Conservation (phyloP, 768 basidiomycete genomes). For the Cystofilobasidium ferigula region DNA sequence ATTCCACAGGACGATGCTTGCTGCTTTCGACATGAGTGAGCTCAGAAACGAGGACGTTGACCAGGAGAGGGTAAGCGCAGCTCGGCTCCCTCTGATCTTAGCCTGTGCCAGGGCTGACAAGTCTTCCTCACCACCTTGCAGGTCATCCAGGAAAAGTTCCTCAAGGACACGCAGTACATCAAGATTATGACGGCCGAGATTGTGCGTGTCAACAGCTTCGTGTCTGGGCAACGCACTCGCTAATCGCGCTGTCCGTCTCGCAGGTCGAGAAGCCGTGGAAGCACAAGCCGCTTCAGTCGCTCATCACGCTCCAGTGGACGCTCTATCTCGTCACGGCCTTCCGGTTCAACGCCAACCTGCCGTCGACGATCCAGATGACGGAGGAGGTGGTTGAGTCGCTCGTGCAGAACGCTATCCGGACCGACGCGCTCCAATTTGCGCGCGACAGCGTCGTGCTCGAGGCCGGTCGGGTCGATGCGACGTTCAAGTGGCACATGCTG, state of each 20-base stretch:
- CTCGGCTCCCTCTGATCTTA: background rate
- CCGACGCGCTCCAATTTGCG: constrained; percentile 67
- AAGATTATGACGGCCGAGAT: constrained; percentile 24
- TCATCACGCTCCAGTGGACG: constrained; percentile 73
- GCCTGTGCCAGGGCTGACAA: background rate
- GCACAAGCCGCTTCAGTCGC: constrained; percentile 58
- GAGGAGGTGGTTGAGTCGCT: constrained; percentile 68
- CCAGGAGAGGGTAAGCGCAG: constrained; percentile 11
- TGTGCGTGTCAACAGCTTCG: constrained; percentile 40
- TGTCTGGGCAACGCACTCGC: constrained; percentile 21
- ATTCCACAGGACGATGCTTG: constrained; percentile 26
- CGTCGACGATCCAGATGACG: constrained; percentile 51
- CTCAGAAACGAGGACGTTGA: constrained; percentile 14
- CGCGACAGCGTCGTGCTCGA: constrained; percentile 49
- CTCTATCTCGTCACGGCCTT: constrained; percentile 68
- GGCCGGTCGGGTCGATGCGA: constrained; percentile 34
- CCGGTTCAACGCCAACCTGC: constrained; percentile 55
- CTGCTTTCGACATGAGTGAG: constrained; percentile 23
- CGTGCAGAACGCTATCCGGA: constrained; percentile 72
- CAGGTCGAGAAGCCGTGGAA: constrained; percentile 45
- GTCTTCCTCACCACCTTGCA: background rate
- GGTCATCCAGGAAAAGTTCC: constrained; percentile 24
- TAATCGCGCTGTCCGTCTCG: constrained; percentile 35
- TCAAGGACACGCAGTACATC: constrained; percentile 25
- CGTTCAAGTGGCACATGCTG: constrained; percentile 51